Evolutionary conservation across 208 protist species (phyloP).

Genomic region (Acanthamoeba lenticulata): DNA sequence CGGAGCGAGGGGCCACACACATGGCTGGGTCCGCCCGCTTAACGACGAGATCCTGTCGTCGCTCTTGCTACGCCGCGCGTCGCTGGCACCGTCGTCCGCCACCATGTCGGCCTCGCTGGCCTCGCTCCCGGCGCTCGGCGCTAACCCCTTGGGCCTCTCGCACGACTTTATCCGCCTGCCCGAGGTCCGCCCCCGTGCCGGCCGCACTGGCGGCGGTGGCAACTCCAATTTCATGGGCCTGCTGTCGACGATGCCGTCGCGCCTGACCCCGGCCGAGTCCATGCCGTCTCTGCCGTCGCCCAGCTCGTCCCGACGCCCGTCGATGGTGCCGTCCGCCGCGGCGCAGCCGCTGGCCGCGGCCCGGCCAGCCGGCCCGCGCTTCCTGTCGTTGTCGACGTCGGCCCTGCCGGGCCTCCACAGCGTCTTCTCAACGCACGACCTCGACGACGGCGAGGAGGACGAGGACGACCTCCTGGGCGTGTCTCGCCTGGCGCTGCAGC

Average conservation of each 20-base stretch:
- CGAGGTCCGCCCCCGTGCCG: not conserved
- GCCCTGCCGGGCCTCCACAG: slow-evolving; percentile 22
- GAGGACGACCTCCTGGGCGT: not conserved
- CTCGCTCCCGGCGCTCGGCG: not conserved
- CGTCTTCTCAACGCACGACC: not conserved
- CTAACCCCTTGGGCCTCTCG: too few species aligned
- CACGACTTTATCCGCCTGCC: not conserved
- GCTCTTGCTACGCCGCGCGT: not conserved
- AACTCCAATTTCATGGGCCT: not conserved
- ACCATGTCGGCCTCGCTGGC: not conserved
- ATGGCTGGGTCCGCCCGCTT: not conserved
- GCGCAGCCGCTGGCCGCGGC: not conserved
- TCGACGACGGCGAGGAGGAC: not conserved
- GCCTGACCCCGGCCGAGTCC: not conserved
- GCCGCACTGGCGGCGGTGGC: not conserved
- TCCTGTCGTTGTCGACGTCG: slow-evolving; percentile 24
- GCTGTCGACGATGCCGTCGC: not conserved
- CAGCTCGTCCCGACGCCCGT: too few species aligned
- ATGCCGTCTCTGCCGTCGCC: not conserved
- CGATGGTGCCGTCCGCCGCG: not conserved
- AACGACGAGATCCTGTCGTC: slow-evolving; percentile 33
- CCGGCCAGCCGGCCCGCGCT: not conserved
- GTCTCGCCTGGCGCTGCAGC: too few species aligned
- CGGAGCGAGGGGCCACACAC: not conserved
- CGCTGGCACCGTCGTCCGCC: not conserved